Percentiles rank a stretch among this genome's conserved stretches.
Conservation (phyloP, 345 rosid genomes). For the Syzygium aromaticum region DNA sequence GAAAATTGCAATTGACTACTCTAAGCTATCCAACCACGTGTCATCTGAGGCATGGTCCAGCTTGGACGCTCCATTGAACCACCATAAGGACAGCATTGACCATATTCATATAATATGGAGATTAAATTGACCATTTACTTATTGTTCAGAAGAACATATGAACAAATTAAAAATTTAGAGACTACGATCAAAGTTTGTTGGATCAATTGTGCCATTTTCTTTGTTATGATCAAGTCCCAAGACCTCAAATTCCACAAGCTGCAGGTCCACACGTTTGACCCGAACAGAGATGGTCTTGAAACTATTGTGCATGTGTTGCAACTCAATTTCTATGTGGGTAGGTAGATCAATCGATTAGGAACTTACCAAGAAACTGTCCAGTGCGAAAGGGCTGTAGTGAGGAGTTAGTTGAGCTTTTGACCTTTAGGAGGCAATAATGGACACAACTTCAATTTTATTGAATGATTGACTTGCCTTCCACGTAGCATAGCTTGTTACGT, state of each 20-base stretch:
- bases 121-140: fast-evolving
- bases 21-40: neutral
- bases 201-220: neutral
- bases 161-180: neutral
- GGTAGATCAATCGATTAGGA: neutral
- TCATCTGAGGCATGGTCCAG: neutral
- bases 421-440: neutral
- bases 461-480: neutral
- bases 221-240: neutral
- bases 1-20: neutral
- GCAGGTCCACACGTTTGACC: neutral
- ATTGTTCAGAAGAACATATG: fast-evolving
- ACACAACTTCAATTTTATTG: neutral
- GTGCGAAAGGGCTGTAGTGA: neutral
- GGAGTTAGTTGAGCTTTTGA: neutral
- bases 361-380: neutral
- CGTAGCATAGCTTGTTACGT: neutral
- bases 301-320: neutral
- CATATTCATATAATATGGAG: fast-evolving
- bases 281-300: neutral
- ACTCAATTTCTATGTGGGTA: neutral
- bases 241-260: neutral
- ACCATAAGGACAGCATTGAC: fast-evolving
- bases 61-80: neutral
- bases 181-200: neutral